A percentile compares a stretch with the other conserved stretches of the same genome.
Evolutionary conservation across 805 yeast species (phyloP).

Genomic region (Metschnikowia shivogae): DNA sequence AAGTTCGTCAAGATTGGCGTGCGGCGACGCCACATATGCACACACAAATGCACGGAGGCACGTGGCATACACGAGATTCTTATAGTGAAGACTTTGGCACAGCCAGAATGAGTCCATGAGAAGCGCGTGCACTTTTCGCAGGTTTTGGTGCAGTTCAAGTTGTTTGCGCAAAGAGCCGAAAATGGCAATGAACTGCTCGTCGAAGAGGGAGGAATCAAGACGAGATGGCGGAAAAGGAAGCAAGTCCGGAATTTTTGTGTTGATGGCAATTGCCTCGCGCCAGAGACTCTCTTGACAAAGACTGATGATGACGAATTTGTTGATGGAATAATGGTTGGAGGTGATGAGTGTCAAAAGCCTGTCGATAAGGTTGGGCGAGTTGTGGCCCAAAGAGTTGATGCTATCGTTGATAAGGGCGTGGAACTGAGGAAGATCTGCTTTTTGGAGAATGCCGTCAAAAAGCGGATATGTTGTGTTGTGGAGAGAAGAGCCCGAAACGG

Average conservation of each 20-base stretch:
- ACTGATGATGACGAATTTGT: conserved; percentile 24
- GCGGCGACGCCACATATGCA: conserved; percentile 10
- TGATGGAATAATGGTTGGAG: conserved; percentile 25
- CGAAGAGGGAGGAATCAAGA: conserved; percentile 1
- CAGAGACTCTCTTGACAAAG: conserved; percentile 25
- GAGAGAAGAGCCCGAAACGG: conserved; percentile 24
- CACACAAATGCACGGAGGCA: conserved; percentile 9
- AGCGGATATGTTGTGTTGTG: conserved; percentile 17
- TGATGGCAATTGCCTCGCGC: conserved; percentile 25
- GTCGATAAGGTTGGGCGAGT: conserved; percentile 14
- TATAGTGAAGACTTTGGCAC: conserved; percentile 1
- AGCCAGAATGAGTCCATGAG: conserved; percentile 3
- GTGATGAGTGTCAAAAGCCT: conserved; percentile 18
- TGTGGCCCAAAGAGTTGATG: conserved; percentile 6
- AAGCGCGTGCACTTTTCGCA: neutral
- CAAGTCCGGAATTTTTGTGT: conserved; percentile 17
- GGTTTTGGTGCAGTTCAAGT: neutral
- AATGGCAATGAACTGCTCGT: conserved; percentile 8
- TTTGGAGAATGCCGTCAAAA: conserved; percentile 24
- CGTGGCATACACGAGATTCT: neutral
- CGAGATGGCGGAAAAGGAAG: conserved; percentile 6
- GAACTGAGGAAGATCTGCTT: conserved; percentile 33
- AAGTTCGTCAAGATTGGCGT: conserved; percentile 5
- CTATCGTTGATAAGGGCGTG: conserved; percentile 17
- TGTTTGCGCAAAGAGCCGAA: conserved; percentile 5